phyloP scores from a whole-genome alignment of 306 rosid species.

The Glycyrrhiza uralensis region DNA sequence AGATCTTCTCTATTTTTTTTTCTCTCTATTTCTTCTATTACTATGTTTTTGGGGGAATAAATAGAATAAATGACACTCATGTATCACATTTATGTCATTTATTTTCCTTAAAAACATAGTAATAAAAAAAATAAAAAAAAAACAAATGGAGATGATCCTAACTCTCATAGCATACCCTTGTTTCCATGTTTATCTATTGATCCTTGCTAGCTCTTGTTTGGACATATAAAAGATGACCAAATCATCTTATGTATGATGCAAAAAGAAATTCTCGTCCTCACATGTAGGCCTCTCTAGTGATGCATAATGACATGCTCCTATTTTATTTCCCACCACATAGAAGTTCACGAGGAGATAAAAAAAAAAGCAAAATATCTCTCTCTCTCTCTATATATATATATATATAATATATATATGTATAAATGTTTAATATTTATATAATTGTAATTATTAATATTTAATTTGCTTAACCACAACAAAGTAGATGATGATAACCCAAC shows the following conservation, averaged over 20 bases:
- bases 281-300: constrained; percentile 35
- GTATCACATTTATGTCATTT: too few relatives aligned
- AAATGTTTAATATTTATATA: not conserved
- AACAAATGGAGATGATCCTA: too few relatives aligned
- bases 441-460: not conserved
- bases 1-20: too few relatives aligned
- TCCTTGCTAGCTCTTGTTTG: constrained; percentile 6
- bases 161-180: too few relatives aligned
- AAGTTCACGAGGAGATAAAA: not conserved
- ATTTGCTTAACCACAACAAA: not conserved
- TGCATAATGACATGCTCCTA: not conserved
- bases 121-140: too few relatives aligned
- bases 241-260: constrained; percentile 5
- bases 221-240: not conserved
- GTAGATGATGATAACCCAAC: not conserved
- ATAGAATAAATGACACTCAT: too few relatives aligned
- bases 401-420: not conserved
- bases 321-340: not conserved
- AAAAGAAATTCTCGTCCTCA: not conserved
- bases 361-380: too few relatives aligned
- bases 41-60: too few relatives aligned
- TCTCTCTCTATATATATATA: too few relatives aligned
- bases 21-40: too few relatives aligned
- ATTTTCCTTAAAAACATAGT: too few relatives aligned
- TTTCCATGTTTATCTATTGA: not conserved